A percentile compares a stretch with the other conserved stretches of the same genome.
Conservation (phyloP, 192 early-diverging fungal genomes). For the Diversispora epigaea region DNA sequence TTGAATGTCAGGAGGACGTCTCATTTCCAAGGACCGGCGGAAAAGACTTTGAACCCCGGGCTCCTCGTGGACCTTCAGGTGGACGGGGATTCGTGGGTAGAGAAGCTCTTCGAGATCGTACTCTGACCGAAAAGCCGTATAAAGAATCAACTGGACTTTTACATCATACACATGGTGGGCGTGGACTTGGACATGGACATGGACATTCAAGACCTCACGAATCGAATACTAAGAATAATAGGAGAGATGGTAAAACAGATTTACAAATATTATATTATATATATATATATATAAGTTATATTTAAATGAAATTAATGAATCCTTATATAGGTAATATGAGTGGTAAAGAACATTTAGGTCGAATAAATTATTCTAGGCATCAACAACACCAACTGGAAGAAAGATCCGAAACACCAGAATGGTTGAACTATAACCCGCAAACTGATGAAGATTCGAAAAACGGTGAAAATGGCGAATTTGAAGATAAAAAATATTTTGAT, state of each 20-base stretch:
- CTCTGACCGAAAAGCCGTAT: constrained; percentile 1
- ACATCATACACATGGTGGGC: not conserved
- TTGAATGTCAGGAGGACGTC: constrained; percentile 2
- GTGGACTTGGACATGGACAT: not conserved
- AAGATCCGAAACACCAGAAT: constrained; percentile 52
- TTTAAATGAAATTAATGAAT: constrained; percentile 7
- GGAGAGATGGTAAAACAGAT: constrained; percentile 27
- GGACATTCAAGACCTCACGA: constrained; percentile 24
- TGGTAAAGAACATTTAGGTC: constrained; percentile 10
- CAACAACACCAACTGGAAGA: constrained; percentile 26
- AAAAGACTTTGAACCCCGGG: constrained; percentile 35
- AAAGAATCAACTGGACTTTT: constrained; percentile 3
- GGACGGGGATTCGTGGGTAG: constrained; percentile 38
- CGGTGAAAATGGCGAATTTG: constrained; percentile 33
- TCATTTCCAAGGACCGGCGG: constrained; percentile 16
- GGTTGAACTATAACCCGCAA: constrained; percentile 64
- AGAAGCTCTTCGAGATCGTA: constrained; percentile 12
- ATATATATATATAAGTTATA: not conserved
- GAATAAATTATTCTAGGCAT: constrained; percentile 6
- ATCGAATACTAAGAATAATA: constrained; percentile 3
- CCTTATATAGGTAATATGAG: not conserved
- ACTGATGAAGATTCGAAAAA: constrained; percentile 36
- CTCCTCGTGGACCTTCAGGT: constrained; percentile 39
- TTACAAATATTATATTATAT: not conserved
- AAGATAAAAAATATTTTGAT: constrained; percentile 47